A percentile compares a stretch with the other conserved stretches of the same genome.
phyloP scores from a whole-genome alignment of 768 basidiomycete genomes.

The Auricularia cornea region DNA sequence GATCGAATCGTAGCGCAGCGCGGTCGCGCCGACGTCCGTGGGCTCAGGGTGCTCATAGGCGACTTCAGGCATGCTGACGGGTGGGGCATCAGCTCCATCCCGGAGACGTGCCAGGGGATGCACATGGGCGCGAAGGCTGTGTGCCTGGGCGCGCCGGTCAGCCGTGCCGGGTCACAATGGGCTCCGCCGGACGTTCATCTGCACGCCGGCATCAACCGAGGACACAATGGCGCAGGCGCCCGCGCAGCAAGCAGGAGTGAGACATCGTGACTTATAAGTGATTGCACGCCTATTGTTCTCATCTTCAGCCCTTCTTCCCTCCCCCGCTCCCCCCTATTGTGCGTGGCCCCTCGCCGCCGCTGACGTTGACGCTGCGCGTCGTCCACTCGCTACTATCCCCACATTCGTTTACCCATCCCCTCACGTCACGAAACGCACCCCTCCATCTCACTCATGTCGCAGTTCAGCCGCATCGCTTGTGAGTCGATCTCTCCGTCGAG shows the following conservation, averaged over 20 bases:
- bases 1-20: not conserved
- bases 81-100: too few relatives aligned
- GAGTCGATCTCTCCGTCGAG: not conserved
- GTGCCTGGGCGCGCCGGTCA: not conserved
- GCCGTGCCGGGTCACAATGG: not conserved
- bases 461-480: constrained; percentile 1
- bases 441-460: not conserved
- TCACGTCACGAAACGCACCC: not conserved
- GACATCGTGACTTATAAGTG: not conserved
- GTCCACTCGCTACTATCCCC: not conserved
- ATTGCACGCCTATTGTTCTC: not conserved
- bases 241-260: not conserved
- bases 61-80: too few relatives aligned
- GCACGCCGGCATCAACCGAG: not conserved
- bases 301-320: not conserved
- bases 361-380: not conserved
- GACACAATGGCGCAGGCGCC: not conserved
- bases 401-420: not conserved
- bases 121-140: not conserved
- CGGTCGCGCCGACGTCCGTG: not conserved
- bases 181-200: not conserved
- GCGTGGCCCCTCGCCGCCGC: not conserved
- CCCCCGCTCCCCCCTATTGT: not conserved
- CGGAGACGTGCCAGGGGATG: too few relatives aligned
- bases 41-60: too few relatives aligned